A percentile compares a stretch with the other conserved stretches of the same genome.
Evolutionary conservation across 805 yeast species (phyloP).

Genomic region (Monosporozyma siamensis): DNA sequence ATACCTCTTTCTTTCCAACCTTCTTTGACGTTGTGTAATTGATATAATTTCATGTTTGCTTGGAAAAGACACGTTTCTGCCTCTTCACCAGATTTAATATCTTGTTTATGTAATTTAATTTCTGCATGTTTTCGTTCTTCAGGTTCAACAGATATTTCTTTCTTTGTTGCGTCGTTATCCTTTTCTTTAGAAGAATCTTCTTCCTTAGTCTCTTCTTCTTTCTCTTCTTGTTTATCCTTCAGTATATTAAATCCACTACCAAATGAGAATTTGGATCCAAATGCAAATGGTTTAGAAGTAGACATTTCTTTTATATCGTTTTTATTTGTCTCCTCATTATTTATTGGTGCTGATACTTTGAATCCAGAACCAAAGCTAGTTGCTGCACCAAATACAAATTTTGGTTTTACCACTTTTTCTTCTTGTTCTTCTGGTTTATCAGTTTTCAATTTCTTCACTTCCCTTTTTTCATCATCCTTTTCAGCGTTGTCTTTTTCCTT

Average conservation of each 20-base stretch:
- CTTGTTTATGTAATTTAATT: slow-evolving; percentile 49
- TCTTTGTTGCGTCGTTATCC: slow-evolving; percentile 1
- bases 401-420: slow-evolving; percentile 26
- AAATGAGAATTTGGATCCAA: slow-evolving; percentile 39
- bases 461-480: neutral
- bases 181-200: slow-evolving; percentile 6
- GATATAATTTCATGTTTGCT: slow-evolving; percentile 72
- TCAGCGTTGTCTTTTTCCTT: slow-evolving; percentile 1
- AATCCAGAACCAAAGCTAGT: slow-evolving; percentile 40
- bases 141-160: neutral
- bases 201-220: slow-evolving; percentile 7
- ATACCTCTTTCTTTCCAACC: slow-evolving; percentile 97
- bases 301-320: slow-evolving; percentile 1
- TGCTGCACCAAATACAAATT: slow-evolving; percentile 48
- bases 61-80: slow-evolving; percentile 60
- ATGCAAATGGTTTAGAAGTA: slow-evolving; percentile 25
- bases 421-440: neutral
- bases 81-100: slow-evolving; percentile 82
- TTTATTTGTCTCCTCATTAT: slow-evolving; percentile 5
- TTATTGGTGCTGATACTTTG: slow-evolving; percentile 16
- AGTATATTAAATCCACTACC: slow-evolving; percentile 30
- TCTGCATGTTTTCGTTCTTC: slow-evolving; percentile 10
- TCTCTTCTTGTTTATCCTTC: slow-evolving; percentile 13
- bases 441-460: neutral
- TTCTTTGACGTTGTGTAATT: slow-evolving; percentile 49